A percentile compares a stretch with the other conserved stretches of the same genome.
Conservation (phyloP, 352 stramenopile species). For the Globisporangium cederbergense region DNA sequence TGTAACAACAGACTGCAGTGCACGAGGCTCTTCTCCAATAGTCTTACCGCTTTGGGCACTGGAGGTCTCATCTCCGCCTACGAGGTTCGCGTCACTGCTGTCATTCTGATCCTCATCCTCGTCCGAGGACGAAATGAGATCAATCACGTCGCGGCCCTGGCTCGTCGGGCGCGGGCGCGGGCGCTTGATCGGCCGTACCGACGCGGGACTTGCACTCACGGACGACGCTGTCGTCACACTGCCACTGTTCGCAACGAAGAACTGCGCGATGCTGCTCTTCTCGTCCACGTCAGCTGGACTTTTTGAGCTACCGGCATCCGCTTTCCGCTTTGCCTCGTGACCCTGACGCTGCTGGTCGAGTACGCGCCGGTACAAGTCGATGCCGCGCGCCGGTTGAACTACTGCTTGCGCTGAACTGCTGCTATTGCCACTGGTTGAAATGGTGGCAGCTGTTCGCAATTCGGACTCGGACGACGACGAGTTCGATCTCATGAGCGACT, state of each 20-base stretch:
- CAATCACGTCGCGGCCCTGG: slow-evolving; percentile 20
- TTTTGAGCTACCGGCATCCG: background rate
- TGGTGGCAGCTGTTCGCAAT: background rate
- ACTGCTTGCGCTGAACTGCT: background rate
- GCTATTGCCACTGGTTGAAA: background rate
- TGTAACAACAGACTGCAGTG: background rate
- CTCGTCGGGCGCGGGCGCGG: background rate
- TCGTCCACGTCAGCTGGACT: background rate
- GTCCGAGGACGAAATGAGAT: slow-evolving; percentile 37
- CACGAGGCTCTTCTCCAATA: background rate
- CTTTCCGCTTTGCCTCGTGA: slow-evolving; percentile 1
- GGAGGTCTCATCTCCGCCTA: background rate
- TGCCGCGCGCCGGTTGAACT: background rate
- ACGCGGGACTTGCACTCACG: background rate
- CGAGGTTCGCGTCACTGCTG: background rate
- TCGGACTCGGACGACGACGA: background rate
- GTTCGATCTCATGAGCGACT: background rate
- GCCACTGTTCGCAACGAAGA: background rate
- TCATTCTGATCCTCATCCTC: slow-evolving; percentile 11
- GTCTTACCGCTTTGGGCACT: background rate
- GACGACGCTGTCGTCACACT: background rate
- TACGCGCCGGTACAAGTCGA: background rate
- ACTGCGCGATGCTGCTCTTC: background rate
- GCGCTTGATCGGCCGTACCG: slow-evolving; percentile 2
- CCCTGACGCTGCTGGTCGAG: background rate